phyloP scores from a whole-genome alignment of 2,329 filamentous ascomycete genomes.

The Diaporthe ilicicola region DNA sequence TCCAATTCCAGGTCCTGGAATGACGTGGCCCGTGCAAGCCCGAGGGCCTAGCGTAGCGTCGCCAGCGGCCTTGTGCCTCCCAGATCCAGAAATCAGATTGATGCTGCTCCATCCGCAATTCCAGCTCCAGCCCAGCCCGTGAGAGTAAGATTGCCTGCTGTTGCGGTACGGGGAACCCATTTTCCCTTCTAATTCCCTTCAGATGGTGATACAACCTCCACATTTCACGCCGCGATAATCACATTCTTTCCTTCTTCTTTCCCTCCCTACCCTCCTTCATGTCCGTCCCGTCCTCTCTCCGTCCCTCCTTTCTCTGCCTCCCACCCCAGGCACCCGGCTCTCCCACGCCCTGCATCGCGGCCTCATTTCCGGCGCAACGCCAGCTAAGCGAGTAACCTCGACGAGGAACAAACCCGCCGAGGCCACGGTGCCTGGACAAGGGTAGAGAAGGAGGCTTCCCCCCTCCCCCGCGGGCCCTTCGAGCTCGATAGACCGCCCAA shows the following conservation, averaged over 20 bases:
- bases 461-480: no score
- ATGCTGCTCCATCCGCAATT: constrained; percentile 22
- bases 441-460: background rate
- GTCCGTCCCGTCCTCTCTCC: background rate
- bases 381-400: background rate
- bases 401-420: background rate
- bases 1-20: constrained; percentile 6
- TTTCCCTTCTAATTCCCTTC: constrained; percentile 19
- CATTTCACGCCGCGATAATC: constrained; percentile 5
- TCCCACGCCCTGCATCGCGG: background rate
- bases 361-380: background rate
- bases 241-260: background rate
- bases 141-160: constrained; percentile 20
- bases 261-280: background rate
- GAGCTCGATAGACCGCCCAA: background rate
- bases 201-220: constrained; percentile 15
- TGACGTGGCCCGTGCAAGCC: constrained; percentile 24
- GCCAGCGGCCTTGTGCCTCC: constrained; percentile 14
- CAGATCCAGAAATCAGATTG: constrained; percentile 19
- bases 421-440: constrained; percentile 14
- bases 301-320: constrained; percentile 14
- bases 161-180: constrained; percentile 22
- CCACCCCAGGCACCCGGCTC: background rate
- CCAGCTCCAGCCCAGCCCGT: constrained; percentile 12
- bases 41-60: constrained; percentile 10